Base-by-base conservation (phyloP, 306 rosid genomes). In the Cyamopsis tetragonoloba region DNA sequence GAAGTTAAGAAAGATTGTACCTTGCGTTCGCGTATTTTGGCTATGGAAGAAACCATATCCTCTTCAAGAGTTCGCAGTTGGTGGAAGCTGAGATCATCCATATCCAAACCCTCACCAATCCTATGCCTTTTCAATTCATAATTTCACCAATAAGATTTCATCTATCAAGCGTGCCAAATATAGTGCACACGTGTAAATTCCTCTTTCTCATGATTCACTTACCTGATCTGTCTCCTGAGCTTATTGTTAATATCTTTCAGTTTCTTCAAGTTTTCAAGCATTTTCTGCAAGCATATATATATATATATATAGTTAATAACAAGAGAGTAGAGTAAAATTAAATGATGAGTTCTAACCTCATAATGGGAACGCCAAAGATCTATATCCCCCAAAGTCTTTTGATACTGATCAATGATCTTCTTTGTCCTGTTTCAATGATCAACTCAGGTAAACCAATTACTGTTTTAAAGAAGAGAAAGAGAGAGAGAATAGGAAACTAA, bases 191-290 rank as follows among this genome's bases (percentile, higher is more conserved):
- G 6, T 26, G 43, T 2, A 46, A 46, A 32, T 7, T 17, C 9
- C 15, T 9, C 6, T 67, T 13, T 34, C 17, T 8, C 23, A 4
- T 11, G 48, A 4, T 43, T 24, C 9, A 19, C 6, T 48, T 59
- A 90, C 97, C 96, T 79, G 79, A 91, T 91, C 59, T 89, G 85
- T 72, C 87, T 85, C 66, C 86, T 87, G 22, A 87, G 82, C 44
- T 81, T 82, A 43, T 63, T 44, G 81, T 91, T 91, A 32, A 67
- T 84, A 58, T 89, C 93, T 37, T 83, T 83, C 72, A 51, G 77
- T 49, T 85, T 81, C 89, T 70, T 71, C 78, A 87, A 57, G 23
- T 64, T 72, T 2, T 91, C 83, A 66, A 78, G 82, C 96, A 91
- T 91, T 62, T 73, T 77, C 97, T 88, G 79, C 71, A 48, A 7